These are phyloP conservation scores for Pyrrhoderma lamaoense DNA, from an alignment of 1,284 basidiomycete species.

Conservation along the genomic window DNA sequence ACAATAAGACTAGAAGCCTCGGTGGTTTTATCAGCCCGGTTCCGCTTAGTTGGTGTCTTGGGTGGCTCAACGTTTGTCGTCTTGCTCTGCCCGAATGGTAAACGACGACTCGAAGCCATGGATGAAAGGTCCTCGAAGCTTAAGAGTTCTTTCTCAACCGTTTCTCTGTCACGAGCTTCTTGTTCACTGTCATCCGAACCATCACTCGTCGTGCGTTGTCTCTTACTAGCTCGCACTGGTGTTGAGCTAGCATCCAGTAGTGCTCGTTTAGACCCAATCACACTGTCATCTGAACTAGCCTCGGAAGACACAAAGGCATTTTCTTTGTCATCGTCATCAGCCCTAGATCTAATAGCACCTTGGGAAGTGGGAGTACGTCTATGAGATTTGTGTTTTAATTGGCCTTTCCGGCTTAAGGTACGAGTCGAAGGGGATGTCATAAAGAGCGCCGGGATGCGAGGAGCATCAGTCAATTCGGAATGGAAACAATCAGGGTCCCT, in stretches of 20 bases:
- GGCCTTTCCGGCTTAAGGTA: too few relatives aligned
- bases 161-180: slow-evolving; percentile 4
- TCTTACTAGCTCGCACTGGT: slow-evolving; percentile 8
- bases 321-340: slow-evolving; percentile 14
- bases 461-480: not conserved
- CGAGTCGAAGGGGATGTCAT: not conserved
- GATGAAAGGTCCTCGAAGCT: not conserved
- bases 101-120: not conserved
- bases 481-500: not conserved
- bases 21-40: not conserved
- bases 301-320: not conserved
- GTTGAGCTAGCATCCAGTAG: slow-evolving; percentile 3
- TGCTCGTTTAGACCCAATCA: slow-evolving; percentile 10
- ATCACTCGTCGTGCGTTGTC: not conserved
- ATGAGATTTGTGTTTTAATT: not conserved
- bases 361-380: not conserved
- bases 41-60: slow-evolving; percentile 7
- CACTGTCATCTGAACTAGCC: not conserved
- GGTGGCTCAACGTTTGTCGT: not conserved
- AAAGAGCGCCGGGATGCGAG: slow-evolving; percentile 8
- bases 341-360: not conserved
- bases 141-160: slow-evolving; percentile 1
- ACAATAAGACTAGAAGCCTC: not conserved
- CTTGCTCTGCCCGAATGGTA: not conserved
- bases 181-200: slow-evolving; percentile 13